A percentile compares a stretch with the other conserved stretches of the same genome.
Evolutionary conservation across 192 early-diverging fungal species (phyloP).

Genomic region (Backusella morwellensis): DNA sequence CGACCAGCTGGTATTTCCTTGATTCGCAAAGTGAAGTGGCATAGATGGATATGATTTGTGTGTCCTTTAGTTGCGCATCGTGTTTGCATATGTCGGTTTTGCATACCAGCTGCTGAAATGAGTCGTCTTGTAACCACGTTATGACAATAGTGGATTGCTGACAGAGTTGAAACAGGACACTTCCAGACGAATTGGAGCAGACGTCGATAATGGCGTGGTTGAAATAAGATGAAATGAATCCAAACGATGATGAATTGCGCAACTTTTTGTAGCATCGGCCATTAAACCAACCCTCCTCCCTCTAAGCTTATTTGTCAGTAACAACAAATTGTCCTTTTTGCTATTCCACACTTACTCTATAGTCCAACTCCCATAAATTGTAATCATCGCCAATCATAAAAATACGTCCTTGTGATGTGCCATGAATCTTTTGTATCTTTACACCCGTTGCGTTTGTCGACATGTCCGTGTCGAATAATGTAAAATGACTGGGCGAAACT

Average conservation of each 20-base stretch:
- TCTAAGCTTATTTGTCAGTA: constrained; percentile 5
- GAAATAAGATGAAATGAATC: not conserved
- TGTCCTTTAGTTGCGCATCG: constrained; percentile 41
- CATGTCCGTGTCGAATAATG: constrained; percentile 79
- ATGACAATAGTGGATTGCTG: constrained; percentile 66
- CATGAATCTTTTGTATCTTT: constrained; percentile 75
- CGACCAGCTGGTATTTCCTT: constrained; percentile 65
- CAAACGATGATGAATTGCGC: not conserved
- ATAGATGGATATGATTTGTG: constrained; percentile 71
- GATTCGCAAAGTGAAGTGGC: constrained; percentile 64
- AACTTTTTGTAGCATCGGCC: constrained; percentile 67
- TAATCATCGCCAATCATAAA: constrained; percentile 90
- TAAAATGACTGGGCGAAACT: constrained; percentile 41
- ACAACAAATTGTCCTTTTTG: not conserved
- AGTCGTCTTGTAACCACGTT: constrained; percentile 60
- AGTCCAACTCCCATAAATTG: constrained; percentile 84
- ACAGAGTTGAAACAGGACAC: constrained; percentile 70
- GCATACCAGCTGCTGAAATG: constrained; percentile 36
- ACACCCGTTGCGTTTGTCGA: constrained; percentile 81
- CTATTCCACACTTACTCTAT: constrained; percentile 50
- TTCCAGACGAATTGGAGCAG: constrained; percentile 63
- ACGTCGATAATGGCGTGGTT: constrained; percentile 73
- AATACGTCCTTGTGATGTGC: constrained; percentile 78
- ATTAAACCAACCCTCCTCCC: constrained; percentile 86
- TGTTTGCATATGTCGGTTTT: constrained; percentile 29